Conservation (phyloP, 176 grass and related monocot genomes). For the Carex scoparia region DNA sequence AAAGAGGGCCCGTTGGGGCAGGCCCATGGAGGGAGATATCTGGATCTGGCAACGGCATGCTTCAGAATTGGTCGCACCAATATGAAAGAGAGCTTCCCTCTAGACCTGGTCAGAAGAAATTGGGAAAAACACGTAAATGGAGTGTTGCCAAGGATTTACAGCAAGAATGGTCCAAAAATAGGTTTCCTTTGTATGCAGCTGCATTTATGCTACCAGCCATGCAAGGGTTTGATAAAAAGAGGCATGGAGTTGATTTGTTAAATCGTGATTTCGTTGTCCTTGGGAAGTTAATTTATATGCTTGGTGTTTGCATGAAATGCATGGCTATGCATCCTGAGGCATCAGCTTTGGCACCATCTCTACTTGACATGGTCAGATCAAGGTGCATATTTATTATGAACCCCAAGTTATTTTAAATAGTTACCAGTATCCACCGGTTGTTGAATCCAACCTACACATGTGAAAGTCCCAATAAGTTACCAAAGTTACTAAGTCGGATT, state of each 20-base stretch:
- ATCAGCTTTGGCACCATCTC: constrained; percentile 64
- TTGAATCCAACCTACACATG: neutral
- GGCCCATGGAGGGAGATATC: constrained; percentile 87
- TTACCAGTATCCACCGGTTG: neutral
- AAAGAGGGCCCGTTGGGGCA: constrained; percentile 51
- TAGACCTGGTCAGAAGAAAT: constrained; percentile 67
- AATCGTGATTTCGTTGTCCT: constrained; percentile 85
- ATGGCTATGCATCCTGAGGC: constrained; percentile 89
- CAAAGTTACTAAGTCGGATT: neutral
- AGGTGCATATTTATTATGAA: constrained; percentile 42
- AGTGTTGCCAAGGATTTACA: constrained; percentile 55
- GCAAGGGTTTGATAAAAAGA: constrained; percentile 87
- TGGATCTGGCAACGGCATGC: constrained; percentile 40
- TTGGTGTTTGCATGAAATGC: constrained; percentile 94
- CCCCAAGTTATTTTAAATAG: neutral
- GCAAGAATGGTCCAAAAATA: constrained; percentile 55
- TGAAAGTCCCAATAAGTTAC: neutral
- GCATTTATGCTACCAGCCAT: constrained; percentile 93
- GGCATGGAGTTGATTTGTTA: constrained; percentile 73
- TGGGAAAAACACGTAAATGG: constrained; percentile 94
- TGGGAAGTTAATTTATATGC: constrained; percentile 94
- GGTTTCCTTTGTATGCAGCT: constrained; percentile 91
- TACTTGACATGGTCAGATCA: constrained; percentile 88
- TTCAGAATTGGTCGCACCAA: constrained; percentile 59
- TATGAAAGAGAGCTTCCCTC: constrained; percentile 96